Evolutionary conservation across 352 stramenopile genomes (phyloP).

Genomic region (Phytopythium helicoides): DNA sequence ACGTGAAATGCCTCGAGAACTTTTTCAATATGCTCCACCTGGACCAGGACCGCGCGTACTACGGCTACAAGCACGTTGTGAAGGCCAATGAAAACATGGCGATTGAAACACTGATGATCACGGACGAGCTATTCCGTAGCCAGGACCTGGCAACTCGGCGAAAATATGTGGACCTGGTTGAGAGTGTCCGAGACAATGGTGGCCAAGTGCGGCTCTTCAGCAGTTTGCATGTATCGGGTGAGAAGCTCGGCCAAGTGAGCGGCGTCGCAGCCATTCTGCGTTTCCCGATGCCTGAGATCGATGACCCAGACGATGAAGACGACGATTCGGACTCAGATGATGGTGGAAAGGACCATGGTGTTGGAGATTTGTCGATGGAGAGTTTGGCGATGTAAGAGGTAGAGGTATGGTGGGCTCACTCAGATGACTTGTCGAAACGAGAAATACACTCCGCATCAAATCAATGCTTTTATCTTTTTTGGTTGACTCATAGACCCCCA

Average conservation of each 20-base stretch:
- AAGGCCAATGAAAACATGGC: conserved; percentile 91
- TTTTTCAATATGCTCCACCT: conserved; percentile 97
- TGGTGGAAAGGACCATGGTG: conserved; percentile 39
- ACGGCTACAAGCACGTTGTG: conserved; percentile 94
- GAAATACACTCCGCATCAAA: too few species aligned
- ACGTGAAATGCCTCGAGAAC: conserved; percentile 90
- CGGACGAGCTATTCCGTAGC: conserved; percentile 93
- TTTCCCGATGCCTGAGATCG: conserved; percentile 96
- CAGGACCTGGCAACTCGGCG: conserved; percentile 88
- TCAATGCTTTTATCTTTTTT: too few species aligned
- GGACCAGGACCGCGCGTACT: conserved; percentile 96
- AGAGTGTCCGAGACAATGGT: conserved; percentile 90
- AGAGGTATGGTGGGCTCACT: too few species aligned
- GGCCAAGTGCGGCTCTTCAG: conserved; percentile 94
- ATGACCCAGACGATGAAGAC: conserved; percentile 87
- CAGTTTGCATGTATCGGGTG: conserved; percentile 93
- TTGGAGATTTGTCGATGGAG: conserved; percentile 68
- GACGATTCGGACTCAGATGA: conserved; percentile 37
- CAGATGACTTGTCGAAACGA: not conserved
- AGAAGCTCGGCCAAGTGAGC: conserved; percentile 94
- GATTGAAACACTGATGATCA: conserved; percentile 95
- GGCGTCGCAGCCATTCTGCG: conserved; percentile 95
- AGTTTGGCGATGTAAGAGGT: conserved; percentile 47
- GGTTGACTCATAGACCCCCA: too few species aligned
- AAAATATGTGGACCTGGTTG: conserved; percentile 94